Evolutionary conservation across 257 asterid species (phyloP).

Genomic region (Ligustrum vulgare): DNA sequence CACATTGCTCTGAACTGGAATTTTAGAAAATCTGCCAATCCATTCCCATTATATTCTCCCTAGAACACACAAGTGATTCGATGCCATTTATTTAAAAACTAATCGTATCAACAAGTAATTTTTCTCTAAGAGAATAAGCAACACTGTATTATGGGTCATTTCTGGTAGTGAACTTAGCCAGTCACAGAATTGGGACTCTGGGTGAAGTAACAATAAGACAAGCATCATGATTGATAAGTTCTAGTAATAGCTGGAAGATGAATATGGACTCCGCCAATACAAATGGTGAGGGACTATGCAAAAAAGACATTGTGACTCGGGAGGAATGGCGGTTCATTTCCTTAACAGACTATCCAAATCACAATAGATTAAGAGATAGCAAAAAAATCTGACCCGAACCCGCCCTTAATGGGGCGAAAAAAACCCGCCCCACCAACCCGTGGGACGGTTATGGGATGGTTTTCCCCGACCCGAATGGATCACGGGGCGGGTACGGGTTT

Average conservation of each 20-base stretch:
- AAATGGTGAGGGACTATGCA: not conserved
- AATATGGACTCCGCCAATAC: slow-evolving; percentile 17
- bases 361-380: too few species aligned
- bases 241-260: slow-evolving; percentile 7
- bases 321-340: not conserved
- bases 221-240: slow-evolving; percentile 8
- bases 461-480: too few species aligned
- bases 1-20: too few species aligned
- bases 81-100: too few species aligned
- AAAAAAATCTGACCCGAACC: too few species aligned
- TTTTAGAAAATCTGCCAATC: too few species aligned
- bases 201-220: not conserved
- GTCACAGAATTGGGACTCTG: not conserved
- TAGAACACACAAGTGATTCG: too few species aligned
- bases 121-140: not conserved
- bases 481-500: too few species aligned
- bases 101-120: not conserved
- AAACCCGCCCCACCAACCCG: too few species aligned
- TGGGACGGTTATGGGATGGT: too few species aligned
- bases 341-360: not conserved
- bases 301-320: not conserved
- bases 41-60: too few species aligned
- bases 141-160: not conserved
- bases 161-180: not conserved
- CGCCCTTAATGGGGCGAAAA: too few species aligned